Base-by-base conservation (phyloP, 495 filamentous ascomycete species). In the Collariella sp. region DNA sequence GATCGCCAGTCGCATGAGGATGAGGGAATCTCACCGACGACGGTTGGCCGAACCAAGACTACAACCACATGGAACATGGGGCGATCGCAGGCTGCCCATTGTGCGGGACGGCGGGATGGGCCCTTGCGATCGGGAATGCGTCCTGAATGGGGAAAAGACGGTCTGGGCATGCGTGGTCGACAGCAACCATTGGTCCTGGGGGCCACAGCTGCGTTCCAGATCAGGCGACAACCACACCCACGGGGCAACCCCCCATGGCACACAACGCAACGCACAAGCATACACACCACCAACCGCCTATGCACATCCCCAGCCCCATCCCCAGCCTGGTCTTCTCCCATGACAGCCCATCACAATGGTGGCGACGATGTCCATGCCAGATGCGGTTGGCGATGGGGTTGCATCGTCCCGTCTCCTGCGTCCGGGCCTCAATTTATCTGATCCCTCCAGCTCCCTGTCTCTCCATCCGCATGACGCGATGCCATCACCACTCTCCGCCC, bases 181-280 rank as follows among this genome's bases (percentile, higher is more conserved):
- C 52, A 64, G 64, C 64, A 62, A 59, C 49, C 55, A 65, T 65
- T 62, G 62, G 60, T 39, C 52, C 20, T 44, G 56, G 57, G 56
- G 31, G 33, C 34, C 50, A 41, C 51, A 59, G 58, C 58, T 54
- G 63, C 46, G 45, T 51, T 44, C 56, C 54, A 41, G 56, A 64
- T 66, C 63, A 66, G 61, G 64, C 59, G 33, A 67, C n/a, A n/a
- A n/a, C n/a, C n/a, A n/a, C n/a, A n/a, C n/a, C n/a, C n/a, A n/a
- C n/a, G n/a, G n/a, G n/a, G n/a, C 26, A 31, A 31, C 26, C 26
- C 26, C 9, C n/a, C n/a, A n/a, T n/a, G n/a, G n/a, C 26, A 31
- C 26, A 31, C 26, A 31, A 31, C 26, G 26, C 26, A 31, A 31
- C 9, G 26, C 26, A 4, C 26, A 31, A 31, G 26, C 26, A 31